Base-by-base conservation (phyloP, 2,329 filamentous ascomycete genomes). In the Colletotrichum scovillei region DNA sequence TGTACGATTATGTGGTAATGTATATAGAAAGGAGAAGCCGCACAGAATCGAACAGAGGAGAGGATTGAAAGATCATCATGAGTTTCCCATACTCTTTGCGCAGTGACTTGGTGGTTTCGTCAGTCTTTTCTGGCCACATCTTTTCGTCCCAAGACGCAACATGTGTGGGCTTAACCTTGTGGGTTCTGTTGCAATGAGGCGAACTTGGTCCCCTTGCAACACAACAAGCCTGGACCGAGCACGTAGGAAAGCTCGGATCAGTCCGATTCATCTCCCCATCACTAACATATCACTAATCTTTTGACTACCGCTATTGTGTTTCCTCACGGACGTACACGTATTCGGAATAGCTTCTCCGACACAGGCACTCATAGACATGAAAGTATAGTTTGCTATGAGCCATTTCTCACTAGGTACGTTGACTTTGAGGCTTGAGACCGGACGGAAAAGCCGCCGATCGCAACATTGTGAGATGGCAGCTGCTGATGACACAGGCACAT, bases 1-100 rank as follows among this genome's bases (percentile, higher is more conserved):
- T 64, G 70, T 69, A 73, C 57, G 71, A 71, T 70, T 57, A 66
- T 58, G 71, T 71, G 67, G 71, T 71, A 73, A 73, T 73, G 67
- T 73, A 67, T 66, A 73, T 67, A 73, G 56, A 63, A 46, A 26
- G 55, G 28, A 60, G 24, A 24, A 49, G 24, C 26, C 56, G 46
- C 49, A 60, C 62, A 62, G 52, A 73, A 73, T 73, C 58, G 46
- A 38, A 71, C 71, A 58, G 58, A 19, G 35, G 57, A 56, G 49
- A 46, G 49, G 67, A 52, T 57, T 49, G 32, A 56, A 62, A 38
- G 12, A 62, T n/a, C 22, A 52, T 49, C 16, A n/a, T 4, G 16
- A 5, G 26, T 26, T 22, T 8, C 26, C 42, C 22, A 6, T 42
- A 5, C 32, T 28, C 30, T 24, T 11, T 42, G n/a, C 52, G 26